Evolutionary conservation across 2,329 filamentous ascomycete species (phyloP), one percentile per base, ranked within the genome.

Genomic region (Alternaria rosae): DNA sequence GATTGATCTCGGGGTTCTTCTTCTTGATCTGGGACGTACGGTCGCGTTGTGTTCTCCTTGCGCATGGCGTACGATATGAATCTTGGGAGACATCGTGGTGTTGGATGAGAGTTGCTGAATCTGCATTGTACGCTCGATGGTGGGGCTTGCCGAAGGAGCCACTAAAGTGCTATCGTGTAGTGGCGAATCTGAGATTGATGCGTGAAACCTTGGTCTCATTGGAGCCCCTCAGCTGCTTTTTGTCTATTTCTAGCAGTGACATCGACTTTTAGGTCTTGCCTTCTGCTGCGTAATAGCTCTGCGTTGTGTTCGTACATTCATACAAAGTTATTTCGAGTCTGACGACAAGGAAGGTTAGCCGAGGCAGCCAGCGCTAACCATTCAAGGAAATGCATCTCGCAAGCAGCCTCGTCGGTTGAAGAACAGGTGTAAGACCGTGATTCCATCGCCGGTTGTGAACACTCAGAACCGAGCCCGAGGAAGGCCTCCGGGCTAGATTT

Each of bases 1-100:
- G n/a, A 1, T 35, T 13, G 6, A 5, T 4, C 12, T 9, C 6
- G 8, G 12, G 5, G 10, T 23, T 41, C 15, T 7, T 54, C 11
- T 13, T 10, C 11, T 0, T 15, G 13, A 4, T 3, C 3, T 28
- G 25, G 5, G 11, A 52, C 70, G 53, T 66, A 76, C 75, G 17
- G 72, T 74, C 17, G 70, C 64, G 79, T 97, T 97, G 85, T 97
- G 94, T 76, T 87, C 88, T 80, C 92, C 93, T 76, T 84, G 79
- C 12, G 89, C 91, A 78, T 93, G 91, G 79, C 91, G 90, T 71
- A 93, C 86, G 68, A 91, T 83, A 78, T 75, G 69, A 23, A 75
- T 66, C 45, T 67, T 74, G 4, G 71, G 71, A 48, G 71, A 57
- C 72, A 75, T 76, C 54, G 54, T 54, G 56, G 50, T 53, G 51